Base-by-base conservation (phyloP, 805 yeast genomes). In the Metschnikowia drakensbergensis region DNA sequence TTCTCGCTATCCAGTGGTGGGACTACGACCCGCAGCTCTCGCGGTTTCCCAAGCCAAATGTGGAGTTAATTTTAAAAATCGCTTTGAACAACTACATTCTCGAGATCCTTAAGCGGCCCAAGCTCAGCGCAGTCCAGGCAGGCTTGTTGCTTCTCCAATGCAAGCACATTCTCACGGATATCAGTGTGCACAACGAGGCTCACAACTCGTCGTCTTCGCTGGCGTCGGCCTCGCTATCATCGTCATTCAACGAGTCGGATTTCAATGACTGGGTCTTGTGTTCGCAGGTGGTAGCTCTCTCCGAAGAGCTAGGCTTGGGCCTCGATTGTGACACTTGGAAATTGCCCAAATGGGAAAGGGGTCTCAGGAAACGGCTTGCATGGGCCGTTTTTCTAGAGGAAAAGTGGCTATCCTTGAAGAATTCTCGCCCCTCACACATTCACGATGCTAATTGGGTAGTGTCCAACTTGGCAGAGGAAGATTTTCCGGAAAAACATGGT, bases 341-440 rank as follows among this genome's bases (percentile, higher is more conserved):
- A 59, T 68, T 92, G 32, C 98, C 98, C 0, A 84, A 85, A 58
- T 94, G 98, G 98, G 99, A 92, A 62, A 75, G 96, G 44, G 95
- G 96, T 5, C 68, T 92, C 42, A 75, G 99, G 45, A 80, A 88
- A 57, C 74, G 98, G 50, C 68, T 92, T 42, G 96, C 97, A 0
- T 92, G 99, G 98, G 97, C 97, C 0, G 94, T 90, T 1, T 92
- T 82, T 74, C 73, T 86, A 45, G 96, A 90, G 64, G 97, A 90
- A 60, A 89, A 91, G 62, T 92, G 98, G 98, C 76, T 85, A 7
- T 74, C 96, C 1, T 68, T 91, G 42, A 80, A 82, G 46, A 95
- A 88, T 60, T 81, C 91, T 0, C 73, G 97, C 37, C 96, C 96
- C 1, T 84, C 96, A 0, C 96, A 89, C 64, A 79, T 82, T 22